phyloP scores from a whole-genome alignment of 202 grass and related monocot species.

The Zoysia matrella region DNA sequence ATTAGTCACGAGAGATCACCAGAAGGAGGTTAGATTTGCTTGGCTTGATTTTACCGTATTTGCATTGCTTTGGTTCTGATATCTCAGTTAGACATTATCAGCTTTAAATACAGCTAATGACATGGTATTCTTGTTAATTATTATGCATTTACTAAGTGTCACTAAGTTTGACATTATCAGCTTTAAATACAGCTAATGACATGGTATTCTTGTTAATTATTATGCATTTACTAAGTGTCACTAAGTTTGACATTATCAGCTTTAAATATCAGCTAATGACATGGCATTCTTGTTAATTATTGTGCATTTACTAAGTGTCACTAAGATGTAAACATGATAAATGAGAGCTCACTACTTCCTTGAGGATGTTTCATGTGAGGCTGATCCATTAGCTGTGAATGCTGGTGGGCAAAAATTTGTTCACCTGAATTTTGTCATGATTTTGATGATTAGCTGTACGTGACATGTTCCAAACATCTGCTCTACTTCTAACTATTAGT shows the following conservation, averaged over 20 bases:
- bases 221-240: background rate
- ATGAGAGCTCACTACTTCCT: background rate
- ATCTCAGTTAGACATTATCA: background rate
- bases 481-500: constrained; percentile 5
- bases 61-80: background rate
- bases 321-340: constrained; percentile 3
- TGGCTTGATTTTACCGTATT: constrained; percentile 25
- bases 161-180: no score
- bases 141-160: background rate
- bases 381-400: constrained; percentile 11
- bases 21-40: constrained; percentile 77
- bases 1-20: constrained; percentile 86
- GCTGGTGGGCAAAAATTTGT: constrained; percentile 2
- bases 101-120: background rate
- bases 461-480: constrained; percentile 27
- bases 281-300: constrained; percentile 2
- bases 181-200: background rate
- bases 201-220: background rate
- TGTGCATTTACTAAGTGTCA: constrained; percentile 6
- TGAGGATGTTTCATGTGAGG: background rate
- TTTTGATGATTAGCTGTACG: constrained; percentile 5
- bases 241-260: no score
- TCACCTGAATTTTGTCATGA: constrained; percentile 1
- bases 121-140: background rate
- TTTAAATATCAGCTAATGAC: background rate